Percentiles rank a stretch among this genome's conserved stretches.
phyloP scores from a whole-genome alignment of 371 early-diverging fungal genomes.

The Actinomortierella ambigua region DNA sequence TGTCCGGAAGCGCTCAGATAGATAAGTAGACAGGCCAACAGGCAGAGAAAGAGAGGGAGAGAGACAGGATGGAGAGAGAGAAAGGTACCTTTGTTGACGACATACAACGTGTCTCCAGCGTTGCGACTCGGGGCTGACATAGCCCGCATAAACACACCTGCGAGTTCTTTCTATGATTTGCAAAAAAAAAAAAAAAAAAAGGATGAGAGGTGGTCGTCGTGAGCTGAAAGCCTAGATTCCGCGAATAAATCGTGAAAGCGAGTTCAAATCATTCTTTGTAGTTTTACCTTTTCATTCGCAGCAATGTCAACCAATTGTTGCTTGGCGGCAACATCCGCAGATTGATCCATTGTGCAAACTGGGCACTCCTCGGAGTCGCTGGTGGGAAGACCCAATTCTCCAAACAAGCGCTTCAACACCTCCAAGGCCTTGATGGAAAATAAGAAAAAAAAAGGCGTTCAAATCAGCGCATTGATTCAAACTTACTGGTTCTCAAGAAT shows the following conservation, averaged over 20 bases:
- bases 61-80: no score
- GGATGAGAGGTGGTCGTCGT: no score
- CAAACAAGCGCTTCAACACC: constrained; percentile 14
- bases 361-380: constrained; percentile 13
- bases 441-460: background rate
- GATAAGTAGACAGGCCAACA: no score
- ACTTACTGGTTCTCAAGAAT: background rate
- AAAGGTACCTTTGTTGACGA: constrained; percentile 26
- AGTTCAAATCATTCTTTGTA: no score
- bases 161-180: constrained; percentile 14
- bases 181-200: background rate
- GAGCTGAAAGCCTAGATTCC: no score
- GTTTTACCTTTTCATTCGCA: constrained; percentile 25
- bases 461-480: background rate
- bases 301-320: constrained; percentile 12
- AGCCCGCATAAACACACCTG: constrained; percentile 11
- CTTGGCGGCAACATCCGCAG: constrained; percentile 1
- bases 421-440: constrained; percentile 17
- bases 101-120: constrained; percentile 10
- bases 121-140: constrained; percentile 2
- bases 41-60: no score
- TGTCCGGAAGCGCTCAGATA: no score
- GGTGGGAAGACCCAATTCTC: constrained; percentile 12
- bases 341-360: constrained; percentile 11
- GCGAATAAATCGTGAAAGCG: background rate